phyloP scores from a whole-genome alignment of 2,329 filamentous ascomycete genomes.

The Monilinia aucupariae region DNA sequence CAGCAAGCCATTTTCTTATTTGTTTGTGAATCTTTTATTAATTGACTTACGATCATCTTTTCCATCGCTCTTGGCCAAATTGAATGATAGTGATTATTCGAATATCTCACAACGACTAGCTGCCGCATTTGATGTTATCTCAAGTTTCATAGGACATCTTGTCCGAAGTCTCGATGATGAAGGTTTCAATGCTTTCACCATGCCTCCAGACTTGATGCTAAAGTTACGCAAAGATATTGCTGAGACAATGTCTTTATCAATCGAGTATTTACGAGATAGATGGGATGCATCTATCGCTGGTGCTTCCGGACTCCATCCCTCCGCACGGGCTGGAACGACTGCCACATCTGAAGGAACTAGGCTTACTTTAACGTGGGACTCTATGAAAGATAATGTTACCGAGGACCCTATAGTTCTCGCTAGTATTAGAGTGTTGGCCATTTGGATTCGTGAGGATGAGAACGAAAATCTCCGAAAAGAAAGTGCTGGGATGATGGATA shows the following conservation, averaged over 20 bases:
- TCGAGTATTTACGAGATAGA: constrained; percentile 64
- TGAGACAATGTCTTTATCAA: constrained; percentile 57
- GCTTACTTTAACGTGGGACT: constrained; percentile 54
- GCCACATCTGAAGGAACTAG: constrained; percentile 42
- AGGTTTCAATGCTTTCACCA: constrained; percentile 37
- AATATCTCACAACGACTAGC: constrained; percentile 49
- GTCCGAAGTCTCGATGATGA: constrained; percentile 49
- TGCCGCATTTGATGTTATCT: constrained; percentile 57
- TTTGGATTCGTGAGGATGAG: constrained; percentile 68
- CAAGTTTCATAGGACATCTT: constrained; percentile 53
- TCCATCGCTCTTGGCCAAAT: constrained; percentile 52
- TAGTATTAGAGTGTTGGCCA: constrained; percentile 50
- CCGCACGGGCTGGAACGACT: constrained; percentile 44
- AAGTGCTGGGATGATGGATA: constrained; percentile 52
- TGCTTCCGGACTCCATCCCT: constrained; percentile 54
- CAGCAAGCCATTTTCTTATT: constrained; percentile 53
- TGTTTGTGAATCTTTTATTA: constrained; percentile 59
- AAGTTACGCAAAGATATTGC: constrained; percentile 55
- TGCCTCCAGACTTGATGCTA: constrained; percentile 55
- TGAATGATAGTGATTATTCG: constrained; percentile 51
- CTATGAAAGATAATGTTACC: constrained; percentile 41
- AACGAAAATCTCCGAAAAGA: constrained; percentile 49
- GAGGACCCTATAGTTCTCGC: constrained; percentile 56
- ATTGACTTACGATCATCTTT: constrained; percentile 61
- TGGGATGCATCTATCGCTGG: constrained; percentile 63